phyloP scores from a whole-genome alignment of 1,139 yeast species.

The Debaryomyces sp. region DNA sequence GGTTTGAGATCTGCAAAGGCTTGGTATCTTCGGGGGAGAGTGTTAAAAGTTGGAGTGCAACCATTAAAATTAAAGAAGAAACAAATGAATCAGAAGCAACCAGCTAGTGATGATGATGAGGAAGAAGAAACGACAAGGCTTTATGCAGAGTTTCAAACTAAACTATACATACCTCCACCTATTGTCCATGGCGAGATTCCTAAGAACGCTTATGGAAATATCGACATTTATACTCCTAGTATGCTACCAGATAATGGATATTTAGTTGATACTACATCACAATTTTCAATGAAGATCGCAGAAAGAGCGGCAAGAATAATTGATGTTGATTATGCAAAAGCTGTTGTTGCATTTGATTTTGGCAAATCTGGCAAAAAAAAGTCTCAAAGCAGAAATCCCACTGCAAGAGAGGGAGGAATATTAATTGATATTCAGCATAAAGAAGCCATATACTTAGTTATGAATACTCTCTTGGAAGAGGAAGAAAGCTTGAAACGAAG shows the following conservation, averaged over 20 bases:
- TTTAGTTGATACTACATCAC: constrained; percentile 41
- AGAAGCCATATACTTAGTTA: constrained; percentile 66
- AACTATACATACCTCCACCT: constrained; percentile 66
- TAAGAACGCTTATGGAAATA: constrained; percentile 78
- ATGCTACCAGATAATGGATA: constrained; percentile 86
- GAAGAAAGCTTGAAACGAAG: constrained; percentile 54
- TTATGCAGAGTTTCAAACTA: constrained; percentile 80
- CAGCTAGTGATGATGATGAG: constrained; percentile 53
- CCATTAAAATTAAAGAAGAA: constrained; percentile 53
- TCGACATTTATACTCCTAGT: constrained; percentile 72
- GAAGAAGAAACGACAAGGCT: constrained; percentile 53
- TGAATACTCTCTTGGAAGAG: constrained; percentile 56
- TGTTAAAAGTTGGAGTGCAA: constrained; percentile 68
- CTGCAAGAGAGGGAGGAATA: constrained; percentile 76
- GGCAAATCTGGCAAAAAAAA: constrained; percentile 28
- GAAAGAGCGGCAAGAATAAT: constrained; percentile 71
- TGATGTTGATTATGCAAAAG: constrained; percentile 81
- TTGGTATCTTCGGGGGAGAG: constrained; percentile 85
- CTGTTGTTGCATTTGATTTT: constrained; percentile 86
- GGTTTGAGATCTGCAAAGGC: constrained; percentile 71
- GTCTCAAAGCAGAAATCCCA: constrained; percentile 41
- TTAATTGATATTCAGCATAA: constrained; percentile 65
- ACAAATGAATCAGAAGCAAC: constrained; percentile 10
- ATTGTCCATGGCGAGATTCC: constrained; percentile 66
- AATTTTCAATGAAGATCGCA: constrained; percentile 47